Base-by-base conservation (phyloP, 2,329 filamentous ascomycete species). In the Beauveria scarabaeidicola region DNA sequence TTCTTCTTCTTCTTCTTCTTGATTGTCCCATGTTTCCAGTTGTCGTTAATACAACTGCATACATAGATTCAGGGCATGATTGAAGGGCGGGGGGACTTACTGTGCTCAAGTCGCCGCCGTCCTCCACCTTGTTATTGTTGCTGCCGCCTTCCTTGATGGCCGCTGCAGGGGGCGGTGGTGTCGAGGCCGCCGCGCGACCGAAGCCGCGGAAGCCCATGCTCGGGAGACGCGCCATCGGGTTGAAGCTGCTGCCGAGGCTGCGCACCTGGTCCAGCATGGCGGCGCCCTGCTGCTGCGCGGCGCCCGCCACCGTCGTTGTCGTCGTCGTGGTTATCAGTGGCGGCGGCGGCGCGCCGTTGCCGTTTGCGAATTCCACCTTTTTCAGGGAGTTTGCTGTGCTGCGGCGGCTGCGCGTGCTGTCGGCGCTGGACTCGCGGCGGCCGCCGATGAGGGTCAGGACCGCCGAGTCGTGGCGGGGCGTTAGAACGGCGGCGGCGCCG, bases 201-300 rank as follows among this genome's bases (percentile, higher is more conserved):
- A 96, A 93, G 1, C 86, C 86, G 59, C 88, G 84, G 65, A 95
- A 81, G 59, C 82, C 82, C 69, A 94, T 91, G 38, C 85, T 77
- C 1, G 88, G 85, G 55, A 96, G 82, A 55, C 90, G 84, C 48
- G 86, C 90, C 70, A 96, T 86, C 3, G 91, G 91, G 67, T 96
- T 96, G 38, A 96, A 77, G 1, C 87, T 87, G 70, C 82, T 94
- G 41, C 90, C 87, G 62, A 96, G 80, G 69, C 83, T 93, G 58
- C 89, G 85, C 77, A 96, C 87, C 13, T 90, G 90, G 63, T 95
- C 90, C 2, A 95, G 82, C 13, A 86, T 73, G 32, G 88, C 86
- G 3, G 87, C 86, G 53, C 51, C 54, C 23, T 57, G 62, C 81
- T 82, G 64, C 67, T 65, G 27, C 69, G 63, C 47, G 64, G 62